These are phyloP conservation scores for Trifolium pratense DNA, from an alignment of 306 rosid genomes.

Conservation along the genomic window DNA sequence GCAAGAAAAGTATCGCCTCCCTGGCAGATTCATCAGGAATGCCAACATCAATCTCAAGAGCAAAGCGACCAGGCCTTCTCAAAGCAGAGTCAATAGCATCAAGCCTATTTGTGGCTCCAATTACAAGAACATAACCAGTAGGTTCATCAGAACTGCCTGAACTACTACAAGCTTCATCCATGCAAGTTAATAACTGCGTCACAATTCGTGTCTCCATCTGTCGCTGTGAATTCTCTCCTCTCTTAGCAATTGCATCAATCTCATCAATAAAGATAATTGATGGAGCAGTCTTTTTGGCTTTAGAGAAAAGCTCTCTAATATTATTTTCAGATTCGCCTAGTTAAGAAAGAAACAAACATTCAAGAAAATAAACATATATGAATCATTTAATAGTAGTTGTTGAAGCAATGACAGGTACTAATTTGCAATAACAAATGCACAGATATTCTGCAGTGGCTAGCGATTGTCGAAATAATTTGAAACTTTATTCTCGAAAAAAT, in stretches of 20 bases:
- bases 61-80: constrained; percentile 89
- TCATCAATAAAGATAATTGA: constrained; percentile 51
- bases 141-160: constrained; percentile 46
- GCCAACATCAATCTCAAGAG: constrained; percentile 61
- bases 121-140: constrained; percentile 56
- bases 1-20: constrained; percentile 51
- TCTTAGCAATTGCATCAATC: constrained; percentile 49
- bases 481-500: neutral
- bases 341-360: neutral
- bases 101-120: constrained; percentile 71
- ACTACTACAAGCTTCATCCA: constrained; percentile 47
- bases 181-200: constrained; percentile 71
- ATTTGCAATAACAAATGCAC: neutral
- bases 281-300: constrained; percentile 78
- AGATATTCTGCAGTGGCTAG: neutral
- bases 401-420: neutral
- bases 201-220: constrained; percentile 77
- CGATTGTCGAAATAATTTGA: neutral
- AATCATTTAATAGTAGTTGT: neutral
- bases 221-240: constrained; percentile 72
- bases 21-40: constrained; percentile 40
- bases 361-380: neutral
- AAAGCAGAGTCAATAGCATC: constrained; percentile 60
- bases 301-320: constrained; percentile 72
- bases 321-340: constrained; percentile 82